A percentile compares a stretch with the other conserved stretches of the same genome.
These are phyloP conservation scores for Leccinum pachyderme DNA, from an alignment of 1,284 basidiomycete genomes.

Conservation along the genomic window DNA sequence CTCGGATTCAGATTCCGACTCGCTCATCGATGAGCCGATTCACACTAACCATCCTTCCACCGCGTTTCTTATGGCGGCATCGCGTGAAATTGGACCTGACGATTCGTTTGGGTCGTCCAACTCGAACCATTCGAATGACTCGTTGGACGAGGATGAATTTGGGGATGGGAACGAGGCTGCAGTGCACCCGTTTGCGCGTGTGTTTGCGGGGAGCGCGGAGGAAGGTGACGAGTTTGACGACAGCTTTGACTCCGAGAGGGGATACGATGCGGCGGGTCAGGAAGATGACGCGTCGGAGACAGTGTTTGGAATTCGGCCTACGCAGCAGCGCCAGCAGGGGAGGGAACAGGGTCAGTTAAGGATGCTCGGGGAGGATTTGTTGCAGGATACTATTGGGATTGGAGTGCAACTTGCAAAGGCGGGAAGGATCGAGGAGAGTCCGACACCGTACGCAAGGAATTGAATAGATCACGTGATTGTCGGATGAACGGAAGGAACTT, in stretches of 20 bases:
- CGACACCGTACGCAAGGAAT: slow-evolving; percentile 47
- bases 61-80: slow-evolving; percentile 55
- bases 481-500: slow-evolving; percentile 26
- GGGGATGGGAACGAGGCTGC: slow-evolving; percentile 35
- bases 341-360: slow-evolving; percentile 37
- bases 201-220: slow-evolving; percentile 36
- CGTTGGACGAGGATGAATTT: slow-evolving; percentile 43
- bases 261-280: slow-evolving; percentile 12
- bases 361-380: slow-evolving; percentile 57
- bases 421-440: slow-evolving; percentile 57
- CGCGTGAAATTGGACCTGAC: slow-evolving; percentile 34
- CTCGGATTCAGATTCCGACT: slow-evolving; percentile 43
- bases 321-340: slow-evolving; percentile 38
- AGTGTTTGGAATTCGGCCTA: slow-evolving; percentile 63
- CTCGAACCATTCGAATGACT: slow-evolving; percentile 47
- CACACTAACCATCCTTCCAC: slow-evolving; percentile 55
- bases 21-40: slow-evolving; percentile 45
- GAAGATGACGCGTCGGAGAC: slow-evolving; percentile 45
- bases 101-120: slow-evolving; percentile 56
- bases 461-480: slow-evolving; percentile 19
- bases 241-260: slow-evolving; percentile 43
- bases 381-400: slow-evolving; percentile 63
- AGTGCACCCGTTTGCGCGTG: slow-evolving; percentile 55
- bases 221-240: slow-evolving; percentile 54
- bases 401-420: slow-evolving; percentile 48